Conservation (phyloP, 2,329 filamentous ascomycete species). For the Hirsutella minnesotensis region DNA sequence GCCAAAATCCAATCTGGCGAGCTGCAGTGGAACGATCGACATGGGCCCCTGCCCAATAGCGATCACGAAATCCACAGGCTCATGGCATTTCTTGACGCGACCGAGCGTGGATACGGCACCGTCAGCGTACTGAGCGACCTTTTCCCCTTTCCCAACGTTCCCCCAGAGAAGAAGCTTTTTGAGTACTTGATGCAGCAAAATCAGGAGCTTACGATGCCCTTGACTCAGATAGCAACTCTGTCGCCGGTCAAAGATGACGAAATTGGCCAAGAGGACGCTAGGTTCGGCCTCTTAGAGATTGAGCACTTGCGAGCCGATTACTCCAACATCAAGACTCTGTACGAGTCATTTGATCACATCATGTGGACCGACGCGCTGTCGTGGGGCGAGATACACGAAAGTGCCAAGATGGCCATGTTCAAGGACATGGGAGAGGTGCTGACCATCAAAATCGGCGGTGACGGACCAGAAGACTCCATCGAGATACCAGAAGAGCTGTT, state of each 20-base stretch:
- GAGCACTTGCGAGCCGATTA: slow-evolving; percentile 24
- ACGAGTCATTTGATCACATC: slow-evolving; percentile 35
- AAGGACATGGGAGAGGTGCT: slow-evolving; percentile 38
- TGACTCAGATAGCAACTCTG: slow-evolving; percentile 21
- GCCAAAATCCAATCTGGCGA: slow-evolving; percentile 19
- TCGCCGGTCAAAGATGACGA: slow-evolving; percentile 16
- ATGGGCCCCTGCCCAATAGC: slow-evolving; percentile 24
- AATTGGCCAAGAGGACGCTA: slow-evolving; percentile 20
- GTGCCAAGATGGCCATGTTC: slow-evolving; percentile 29
- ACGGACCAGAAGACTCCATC: slow-evolving; percentile 29
- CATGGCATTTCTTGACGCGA: slow-evolving; percentile 50
- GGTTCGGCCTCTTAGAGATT: slow-evolving; percentile 31
- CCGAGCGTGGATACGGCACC: slow-evolving; percentile 47
- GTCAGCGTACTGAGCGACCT: slow-evolving; percentile 33
- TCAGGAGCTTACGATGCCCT: slow-evolving; percentile 13
- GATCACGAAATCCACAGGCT: slow-evolving; percentile 47
- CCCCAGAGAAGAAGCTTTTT: slow-evolving; percentile 32
- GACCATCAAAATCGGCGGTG: slow-evolving; percentile 30
- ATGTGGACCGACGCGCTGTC: slow-evolving; percentile 33
- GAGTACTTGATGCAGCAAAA: slow-evolving; percentile 24
- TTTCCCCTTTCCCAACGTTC: slow-evolving; percentile 18
- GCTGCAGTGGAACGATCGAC: slow-evolving; percentile 15
- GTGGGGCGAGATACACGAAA: slow-evolving; percentile 20
- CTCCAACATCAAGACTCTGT: slow-evolving; percentile 27
- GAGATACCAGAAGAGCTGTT: slow-evolving; percentile 41